Base-by-base conservation (phyloP, 768 basidiomycete genomes). In the Russula dissimulans region DNA sequence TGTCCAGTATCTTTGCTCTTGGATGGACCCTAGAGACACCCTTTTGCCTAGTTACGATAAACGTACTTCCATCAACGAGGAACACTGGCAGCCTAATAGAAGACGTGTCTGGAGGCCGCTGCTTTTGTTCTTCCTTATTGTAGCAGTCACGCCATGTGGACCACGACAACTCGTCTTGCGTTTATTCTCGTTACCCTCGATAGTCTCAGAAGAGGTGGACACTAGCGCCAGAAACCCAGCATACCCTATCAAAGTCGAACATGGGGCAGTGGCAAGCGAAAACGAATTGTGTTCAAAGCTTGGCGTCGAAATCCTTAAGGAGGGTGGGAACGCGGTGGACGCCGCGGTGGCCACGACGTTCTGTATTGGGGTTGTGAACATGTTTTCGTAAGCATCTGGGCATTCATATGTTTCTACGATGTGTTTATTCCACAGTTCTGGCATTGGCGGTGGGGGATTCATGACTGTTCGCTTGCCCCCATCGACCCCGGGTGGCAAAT, bases 271-370 rank as follows among this genome's bases (percentile, higher is more conserved):
- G 17, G 92, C 95, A 5, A 79, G 86, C 31, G 95, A 97, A 75
- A 92, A 94, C 71, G 78, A 81, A 64, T 74, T 84, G 18, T 97
- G 95, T 71, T 95, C 92, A 9, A 73, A 88, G 45, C 84, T 97
- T 50, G 95, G 95, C 3, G 82, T 97, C 1, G 74, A 82, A 5
- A 76, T 85, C 9, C 67, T 95, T 59, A 85, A 83, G 73, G 80
- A 83, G 8, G 94, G 93, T 31, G 95, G 95, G 17, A 95, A 89
- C 67, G 94, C 95, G 0, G 83, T 95, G 15, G 95, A 98, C 65
- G 86, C 95, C 0, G 87, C 84, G 0, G 83, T 97, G 56, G 81
- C 84, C 22, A 79, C 89, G 0, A 83, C 86, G 0, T 76, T 97
- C 29, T 97, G 95, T 69, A 75, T 76, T 38, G 88, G 89, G 5